A percentile compares a stretch with the other conserved stretches of the same genome.
Evolutionary conservation across 2,329 filamentous ascomycete genomes (phyloP).

Genomic region (Pseudomassariella vexata): DNA sequence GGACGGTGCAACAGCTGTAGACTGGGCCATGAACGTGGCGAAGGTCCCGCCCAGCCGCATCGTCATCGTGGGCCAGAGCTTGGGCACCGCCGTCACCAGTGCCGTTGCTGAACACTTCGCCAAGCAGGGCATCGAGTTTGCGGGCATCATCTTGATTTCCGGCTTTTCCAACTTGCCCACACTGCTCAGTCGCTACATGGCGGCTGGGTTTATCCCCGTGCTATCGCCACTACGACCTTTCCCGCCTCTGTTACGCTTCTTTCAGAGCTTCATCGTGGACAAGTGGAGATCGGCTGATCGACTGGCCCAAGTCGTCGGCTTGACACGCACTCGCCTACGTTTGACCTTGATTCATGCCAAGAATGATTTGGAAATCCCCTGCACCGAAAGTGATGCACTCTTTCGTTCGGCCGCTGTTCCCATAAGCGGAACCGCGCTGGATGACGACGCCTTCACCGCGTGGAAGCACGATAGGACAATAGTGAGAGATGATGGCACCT

Average conservation of each 20-base stretch:
- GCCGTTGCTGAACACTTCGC: slow-evolving; percentile 69
- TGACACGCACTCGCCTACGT: slow-evolving; percentile 49
- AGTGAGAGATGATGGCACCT: slow-evolving; percentile 37
- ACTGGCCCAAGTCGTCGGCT: slow-evolving; percentile 49
- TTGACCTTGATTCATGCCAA: slow-evolving; percentile 73
- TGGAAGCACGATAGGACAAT: slow-evolving; percentile 42
- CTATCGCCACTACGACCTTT: slow-evolving; percentile 68
- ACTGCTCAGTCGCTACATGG: slow-evolving; percentile 71
- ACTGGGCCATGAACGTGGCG: slow-evolving; percentile 63
- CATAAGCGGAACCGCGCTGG: slow-evolving; percentile 29
- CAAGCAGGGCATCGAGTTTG: slow-evolving; percentile 59
- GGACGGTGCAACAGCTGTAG: slow-evolving; percentile 68
- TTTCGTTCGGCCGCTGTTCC: slow-evolving; percentile 56
- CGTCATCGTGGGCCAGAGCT: slow-evolving; percentile 76
- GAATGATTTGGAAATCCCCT: slow-evolving; percentile 80
- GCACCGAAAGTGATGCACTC: slow-evolving; percentile 58
- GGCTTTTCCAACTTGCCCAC: slow-evolving; percentile 70
- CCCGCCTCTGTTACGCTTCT: slow-evolving; percentile 55
- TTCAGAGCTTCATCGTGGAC: slow-evolving; percentile 65
- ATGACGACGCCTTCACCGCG: slow-evolving; percentile 30
- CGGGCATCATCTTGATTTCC: slow-evolving; percentile 72
- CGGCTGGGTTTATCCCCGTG: slow-evolving; percentile 72
- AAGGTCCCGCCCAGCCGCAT: slow-evolving; percentile 66
- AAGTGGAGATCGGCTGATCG: slow-evolving; percentile 71
- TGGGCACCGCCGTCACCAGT: slow-evolving; percentile 79